phyloP scores from a whole-genome alignment of 768 basidiomycete species.

The Wakefieldia striispora region DNA sequence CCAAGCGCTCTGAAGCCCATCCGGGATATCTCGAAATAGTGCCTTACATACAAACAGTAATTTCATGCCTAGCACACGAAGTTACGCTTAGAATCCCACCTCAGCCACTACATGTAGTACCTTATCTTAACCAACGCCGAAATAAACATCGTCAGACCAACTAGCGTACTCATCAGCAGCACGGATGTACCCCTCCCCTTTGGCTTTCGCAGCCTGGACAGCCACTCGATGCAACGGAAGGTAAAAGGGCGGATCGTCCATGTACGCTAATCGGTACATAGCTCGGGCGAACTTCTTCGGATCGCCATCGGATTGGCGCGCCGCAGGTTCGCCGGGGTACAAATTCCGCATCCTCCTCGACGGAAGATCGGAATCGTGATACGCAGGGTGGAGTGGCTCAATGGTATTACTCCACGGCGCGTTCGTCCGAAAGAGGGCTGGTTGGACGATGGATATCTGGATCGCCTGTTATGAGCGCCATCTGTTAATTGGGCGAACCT shows the following conservation, averaged over 20 bases:
- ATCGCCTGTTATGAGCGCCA: background rate
- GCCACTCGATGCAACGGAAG: conserved; percentile 24
- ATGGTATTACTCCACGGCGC: background rate
- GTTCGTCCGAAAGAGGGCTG: conserved; percentile 22
- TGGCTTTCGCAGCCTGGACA: conserved; percentile 20
- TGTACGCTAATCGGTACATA: conserved; percentile 16
- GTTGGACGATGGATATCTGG: conserved; percentile 27
- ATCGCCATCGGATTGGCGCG: conserved; percentile 14
- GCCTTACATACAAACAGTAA: background rate
- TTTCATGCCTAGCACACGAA: background rate
- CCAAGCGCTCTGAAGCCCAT: no score
- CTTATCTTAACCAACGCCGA: conserved; percentile 6
- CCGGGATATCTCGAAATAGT: no score
- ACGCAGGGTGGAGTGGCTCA: conserved; percentile 20
- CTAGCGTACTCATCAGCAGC: conserved; percentile 25
- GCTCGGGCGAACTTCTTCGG: conserved; percentile 22
- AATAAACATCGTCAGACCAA: conserved; percentile 30
- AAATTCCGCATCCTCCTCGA: conserved; percentile 12
- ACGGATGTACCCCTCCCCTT: conserved; percentile 20
- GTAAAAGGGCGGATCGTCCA: conserved; percentile 26
- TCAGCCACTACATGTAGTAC: no score
- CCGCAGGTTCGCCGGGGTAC: conserved; percentile 8
- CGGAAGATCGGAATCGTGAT: conserved; percentile 15
- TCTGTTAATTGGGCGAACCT: background rate
- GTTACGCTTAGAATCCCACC: background rate